Base-by-base conservation (phyloP, 306 rosid genomes). In the Arachis hypogaea region DNA sequence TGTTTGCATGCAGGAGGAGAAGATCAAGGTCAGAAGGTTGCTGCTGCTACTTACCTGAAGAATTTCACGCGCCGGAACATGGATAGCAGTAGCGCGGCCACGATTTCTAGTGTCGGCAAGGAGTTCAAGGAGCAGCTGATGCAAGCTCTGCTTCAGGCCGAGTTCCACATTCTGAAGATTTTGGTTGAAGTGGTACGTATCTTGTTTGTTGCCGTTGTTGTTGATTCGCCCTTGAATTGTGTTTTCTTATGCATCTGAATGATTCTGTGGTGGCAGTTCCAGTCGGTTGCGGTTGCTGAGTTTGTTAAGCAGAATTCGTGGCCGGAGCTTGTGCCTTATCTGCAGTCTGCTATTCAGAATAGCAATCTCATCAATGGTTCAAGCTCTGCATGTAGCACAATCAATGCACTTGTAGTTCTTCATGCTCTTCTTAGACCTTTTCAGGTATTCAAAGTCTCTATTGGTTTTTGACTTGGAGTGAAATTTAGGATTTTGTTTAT, bases 31-130 rank as follows among this genome's bases (percentile, higher is more conserved):
- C 84, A 57, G 71, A 88, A 79, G 77, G 55, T 90, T 41, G 86
- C 98, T 46, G 98, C 94, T 49, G 94, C 96, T 4, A 74, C 96
- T 0, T 92, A 90, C 80, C 86, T 92, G 29, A 92, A 92, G 75
- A 92, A 90, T 60, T 86, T 90, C 78, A 81, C 92, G 1, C 85
- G 94, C 57, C 81, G 89, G 11, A 88, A 75, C 46, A 63, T 85
- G 12, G 92, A 85, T 42, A 81, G 72, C 10, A 85, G 67, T 6
- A 41, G 85, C 10, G 30, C 9, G 29, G 40, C 9, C 29, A 43
- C 78, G 10, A 75, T 67, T 74, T 86, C 87, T 4, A 82, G 83
- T 43, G 91, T 90, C 28, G 82, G 94, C 71, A 90, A 81, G 77
- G 98, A 90, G 80, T 88, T 92, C 76, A 92, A 90, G 84, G 91